Percentiles rank a stretch among this genome's conserved stretches.
phyloP scores from a whole-genome alignment of 257 asterid species.

The Jasminum sambac region DNA sequence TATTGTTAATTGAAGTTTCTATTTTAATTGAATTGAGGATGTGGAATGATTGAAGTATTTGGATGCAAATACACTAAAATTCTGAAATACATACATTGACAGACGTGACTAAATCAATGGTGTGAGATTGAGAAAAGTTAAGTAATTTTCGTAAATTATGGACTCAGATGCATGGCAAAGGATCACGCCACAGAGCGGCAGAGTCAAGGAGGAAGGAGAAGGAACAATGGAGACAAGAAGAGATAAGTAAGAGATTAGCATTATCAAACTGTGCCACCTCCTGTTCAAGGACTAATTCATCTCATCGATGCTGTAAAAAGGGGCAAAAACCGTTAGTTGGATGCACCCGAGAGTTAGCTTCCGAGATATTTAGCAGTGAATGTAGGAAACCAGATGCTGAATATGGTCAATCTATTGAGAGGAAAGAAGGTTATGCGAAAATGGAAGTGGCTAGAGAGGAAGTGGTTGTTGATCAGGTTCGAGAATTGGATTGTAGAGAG shows the following conservation, averaged over 20 bases:
- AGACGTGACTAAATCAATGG: too few species aligned
- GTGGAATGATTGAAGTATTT: not conserved
- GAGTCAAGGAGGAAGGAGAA: constrained; percentile 47
- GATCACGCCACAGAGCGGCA: constrained; percentile 56
- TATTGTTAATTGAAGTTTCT: not conserved
- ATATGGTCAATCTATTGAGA: constrained; percentile 21
- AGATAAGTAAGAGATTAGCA: constrained; percentile 54
- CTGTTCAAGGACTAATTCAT: constrained; percentile 11
- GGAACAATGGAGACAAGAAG: constrained; percentile 41
- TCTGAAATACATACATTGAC: not conserved
- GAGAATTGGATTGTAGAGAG: constrained; percentile 31
- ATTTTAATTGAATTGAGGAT: not conserved
- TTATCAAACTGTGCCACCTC: constrained; percentile 35
- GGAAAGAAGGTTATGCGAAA: constrained; percentile 24
- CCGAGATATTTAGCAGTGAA: constrained; percentile 35
- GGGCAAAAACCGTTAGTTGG: constrained; percentile 47
- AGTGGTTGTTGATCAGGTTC: constrained; percentile 22
- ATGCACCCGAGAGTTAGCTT: constrained; percentile 44
- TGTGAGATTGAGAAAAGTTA: not conserved
- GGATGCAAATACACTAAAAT: not conserved
- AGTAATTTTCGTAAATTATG: constrained; percentile 7
- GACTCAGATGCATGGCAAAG: constrained; percentile 55
- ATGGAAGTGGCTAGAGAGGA: constrained; percentile 26
- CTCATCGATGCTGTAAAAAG: constrained; percentile 23
- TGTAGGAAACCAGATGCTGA: constrained; percentile 25